Percentiles rank a stretch among this genome's conserved stretches.
phyloP scores from a whole-genome alignment of 2,329 filamentous ascomycete species.

The Rhinocladiella similis region DNA sequence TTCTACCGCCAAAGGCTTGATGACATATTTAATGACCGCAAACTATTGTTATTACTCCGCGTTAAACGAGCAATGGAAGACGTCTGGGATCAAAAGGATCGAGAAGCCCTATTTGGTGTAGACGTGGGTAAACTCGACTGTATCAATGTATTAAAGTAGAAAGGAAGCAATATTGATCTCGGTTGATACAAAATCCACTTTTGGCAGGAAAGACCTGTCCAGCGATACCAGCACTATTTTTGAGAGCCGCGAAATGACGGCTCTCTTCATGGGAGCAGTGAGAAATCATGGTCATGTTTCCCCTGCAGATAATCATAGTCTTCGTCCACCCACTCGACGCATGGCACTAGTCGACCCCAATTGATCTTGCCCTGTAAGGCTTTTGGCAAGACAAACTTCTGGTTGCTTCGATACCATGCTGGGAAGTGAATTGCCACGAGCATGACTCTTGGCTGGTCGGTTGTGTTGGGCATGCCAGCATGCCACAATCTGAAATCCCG shows the following conservation, averaged over 20 bases:
- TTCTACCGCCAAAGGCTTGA: background rate
- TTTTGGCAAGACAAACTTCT: background rate
- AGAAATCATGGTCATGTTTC: background rate
- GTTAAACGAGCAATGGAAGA: background rate
- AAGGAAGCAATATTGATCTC: background rate
- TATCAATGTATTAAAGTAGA: background rate
- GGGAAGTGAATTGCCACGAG: constrained; percentile 39
- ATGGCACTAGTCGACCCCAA: background rate
- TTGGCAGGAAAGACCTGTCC: background rate
- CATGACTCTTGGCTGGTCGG: constrained; percentile 54
- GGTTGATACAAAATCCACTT: background rate
- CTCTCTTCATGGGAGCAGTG: background rate
- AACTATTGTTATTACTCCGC: background rate
- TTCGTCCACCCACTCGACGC: background rate
- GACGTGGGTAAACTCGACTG: constrained; percentile 1
- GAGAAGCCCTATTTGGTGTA: background rate
- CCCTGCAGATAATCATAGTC: background rate
- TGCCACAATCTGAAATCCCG: constrained; percentile 64
- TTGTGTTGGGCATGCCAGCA: constrained; percentile 61
- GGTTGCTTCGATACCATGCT: constrained; percentile 7
- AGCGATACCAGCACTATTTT: background rate
- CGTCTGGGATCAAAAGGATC: background rate
- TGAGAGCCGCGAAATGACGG: no score
- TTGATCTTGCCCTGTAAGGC: background rate
- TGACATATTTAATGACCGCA: background rate